These are phyloP conservation scores for Stachybotrys chartarum DNA, from an alignment of 2,329 filamentous ascomycete species.

Conservation along the genomic window DNA sequence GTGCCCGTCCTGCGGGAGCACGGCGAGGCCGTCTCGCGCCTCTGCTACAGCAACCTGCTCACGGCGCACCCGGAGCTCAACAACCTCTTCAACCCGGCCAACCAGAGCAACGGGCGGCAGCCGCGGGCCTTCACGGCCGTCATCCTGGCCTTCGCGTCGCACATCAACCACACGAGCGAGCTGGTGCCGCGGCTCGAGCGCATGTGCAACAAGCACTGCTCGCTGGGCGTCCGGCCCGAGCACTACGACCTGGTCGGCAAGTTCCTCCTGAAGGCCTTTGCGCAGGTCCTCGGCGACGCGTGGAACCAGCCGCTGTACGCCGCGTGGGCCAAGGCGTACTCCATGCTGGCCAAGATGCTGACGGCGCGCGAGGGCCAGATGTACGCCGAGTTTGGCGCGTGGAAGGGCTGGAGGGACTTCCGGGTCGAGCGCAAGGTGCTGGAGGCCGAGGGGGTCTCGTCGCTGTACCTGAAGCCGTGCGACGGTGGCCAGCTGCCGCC, in stretches of 20 bases:
- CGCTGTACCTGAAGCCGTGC: constrained; percentile 57
- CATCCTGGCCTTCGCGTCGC: constrained; percentile 59
- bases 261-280: constrained; percentile 58
- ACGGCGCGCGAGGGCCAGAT: constrained; percentile 54
- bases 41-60: constrained; percentile 63
- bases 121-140: constrained; percentile 14
- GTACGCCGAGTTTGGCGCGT: constrained; percentile 45
- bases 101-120: constrained; percentile 15
- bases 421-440: constrained; percentile 51
- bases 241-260: constrained; percentile 62
- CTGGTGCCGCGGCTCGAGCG: constrained; percentile 27
- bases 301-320: constrained; percentile 54
- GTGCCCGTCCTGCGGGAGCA: constrained; percentile 31
- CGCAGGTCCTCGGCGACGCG: constrained; percentile 52
- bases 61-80: constrained; percentile 54
- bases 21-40: constrained; percentile 55
- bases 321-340: constrained; percentile 63
- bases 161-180: constrained; percentile 45
- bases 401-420: constrained; percentile 61
- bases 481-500: constrained; percentile 48
- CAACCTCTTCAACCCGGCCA: constrained; percentile 53
- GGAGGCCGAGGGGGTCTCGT: constrained; percentile 59
- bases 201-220: constrained; percentile 61
- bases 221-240: constrained; percentile 54
- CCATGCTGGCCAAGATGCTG: constrained; percentile 61